A percentile compares a stretch with the other conserved stretches of the same genome.
phyloP scores from a whole-genome alignment of 345 rosid genomes.

The Balakata baccata region DNA sequence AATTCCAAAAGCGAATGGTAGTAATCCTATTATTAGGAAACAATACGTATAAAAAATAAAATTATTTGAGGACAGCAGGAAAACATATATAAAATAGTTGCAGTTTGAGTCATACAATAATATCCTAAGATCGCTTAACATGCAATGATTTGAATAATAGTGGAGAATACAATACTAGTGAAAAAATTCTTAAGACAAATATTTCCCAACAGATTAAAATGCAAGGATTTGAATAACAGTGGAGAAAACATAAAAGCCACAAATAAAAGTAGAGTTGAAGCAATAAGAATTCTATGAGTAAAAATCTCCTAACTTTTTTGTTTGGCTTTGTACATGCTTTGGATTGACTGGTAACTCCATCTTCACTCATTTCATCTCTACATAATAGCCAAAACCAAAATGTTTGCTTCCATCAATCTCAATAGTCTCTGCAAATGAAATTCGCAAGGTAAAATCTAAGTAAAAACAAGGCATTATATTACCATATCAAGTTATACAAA shows the following conservation, averaged over 20 bases:
- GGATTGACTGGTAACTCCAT: conserved; percentile 12
- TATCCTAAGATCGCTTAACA: too few relatives aligned
- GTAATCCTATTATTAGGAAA: too few relatives aligned
- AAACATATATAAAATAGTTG: too few relatives aligned
- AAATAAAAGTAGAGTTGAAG: neutral
- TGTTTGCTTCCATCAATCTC: neutral
- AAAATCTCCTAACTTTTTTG: conserved; percentile 37
- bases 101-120: too few relatives aligned
- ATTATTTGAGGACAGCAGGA: too few relatives aligned
- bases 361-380: conserved; percentile 31
- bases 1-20: too few relatives aligned
- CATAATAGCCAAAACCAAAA: conserved; percentile 1
- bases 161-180: too few relatives aligned
- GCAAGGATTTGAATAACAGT: neutral
- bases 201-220: neutral
- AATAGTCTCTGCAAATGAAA: neutral
- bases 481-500: neutral
- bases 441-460: neutral
- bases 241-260: neutral
- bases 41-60: too few relatives aligned
- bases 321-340: conserved; percentile 24
- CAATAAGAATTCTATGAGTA: neutral
- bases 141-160: too few relatives aligned
- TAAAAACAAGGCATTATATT: neutral
- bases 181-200: too few relatives aligned